Evolutionary conservation across 2,329 filamentous ascomycete species (phyloP).

Genomic region (Daldinia sp.): DNA sequence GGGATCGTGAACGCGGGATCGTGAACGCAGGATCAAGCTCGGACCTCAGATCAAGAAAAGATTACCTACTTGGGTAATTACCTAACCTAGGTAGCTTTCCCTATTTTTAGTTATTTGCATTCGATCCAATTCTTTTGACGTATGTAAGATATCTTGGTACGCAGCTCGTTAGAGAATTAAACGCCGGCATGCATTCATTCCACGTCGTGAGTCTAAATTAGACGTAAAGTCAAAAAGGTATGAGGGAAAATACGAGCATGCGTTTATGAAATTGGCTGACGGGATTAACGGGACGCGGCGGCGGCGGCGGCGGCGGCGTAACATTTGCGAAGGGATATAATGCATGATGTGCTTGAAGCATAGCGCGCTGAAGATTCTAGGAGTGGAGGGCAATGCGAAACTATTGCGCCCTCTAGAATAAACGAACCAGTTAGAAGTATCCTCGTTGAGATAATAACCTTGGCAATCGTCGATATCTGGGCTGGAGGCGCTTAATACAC

Average conservation of each 20-base stretch:
- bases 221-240: neutral
- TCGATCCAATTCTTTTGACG: neutral
- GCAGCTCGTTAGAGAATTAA: neutral
- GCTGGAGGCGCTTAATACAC: slow-evolving; percentile 27
- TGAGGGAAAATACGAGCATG: neutral
- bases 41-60: neutral
- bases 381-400: slow-evolving; percentile 10
- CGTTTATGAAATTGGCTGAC: slow-evolving; percentile 6
- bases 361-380: slow-evolving; percentile 5
- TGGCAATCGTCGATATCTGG: slow-evolving; percentile 19
- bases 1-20: slow-evolving; percentile 2
- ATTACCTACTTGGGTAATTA: slow-evolving; percentile 18
- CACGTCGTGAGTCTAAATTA: neutral
- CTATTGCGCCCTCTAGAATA: slow-evolving; percentile 18
- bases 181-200: too few relatives aligned
- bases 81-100: too few relatives aligned
- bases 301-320: slow-evolving; percentile 2
- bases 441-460: slow-evolving; percentile 5
- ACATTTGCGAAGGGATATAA: neutral
- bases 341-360: slow-evolving; percentile 16
- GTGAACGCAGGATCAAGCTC: slow-evolving; percentile 7
- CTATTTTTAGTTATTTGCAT: slow-evolving; percentile 19
- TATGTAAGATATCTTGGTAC: neutral
- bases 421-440: slow-evolving; percentile 26
- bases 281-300: slow-evolving; percentile 4